Evolutionary conservation across 345 rosid species (phyloP).

Genomic region (Triadica sebifera): DNA sequence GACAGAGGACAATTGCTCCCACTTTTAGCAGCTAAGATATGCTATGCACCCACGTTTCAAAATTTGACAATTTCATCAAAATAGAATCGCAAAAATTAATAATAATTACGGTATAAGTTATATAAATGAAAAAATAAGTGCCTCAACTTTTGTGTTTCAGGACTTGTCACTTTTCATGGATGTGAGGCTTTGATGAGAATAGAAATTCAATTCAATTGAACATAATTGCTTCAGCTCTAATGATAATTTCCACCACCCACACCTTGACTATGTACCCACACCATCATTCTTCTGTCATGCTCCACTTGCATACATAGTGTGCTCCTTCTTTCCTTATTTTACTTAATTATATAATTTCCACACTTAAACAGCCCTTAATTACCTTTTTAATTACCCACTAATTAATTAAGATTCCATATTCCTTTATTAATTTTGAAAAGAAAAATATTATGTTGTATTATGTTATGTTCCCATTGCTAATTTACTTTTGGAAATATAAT

Average conservation of each 20-base stretch:
- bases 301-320: conserved; percentile 38
- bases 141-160: too few relatives aligned
- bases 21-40: background rate
- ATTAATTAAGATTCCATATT: too few relatives aligned
- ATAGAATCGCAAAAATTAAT: background rate
- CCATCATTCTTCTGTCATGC: conserved; percentile 32
- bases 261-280: background rate
- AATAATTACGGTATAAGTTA: too few relatives aligned
- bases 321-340: conserved; percentile 22
- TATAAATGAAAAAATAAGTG: too few relatives aligned
- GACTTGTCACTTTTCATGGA: conserved; percentile 10
- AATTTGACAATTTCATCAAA: background rate
- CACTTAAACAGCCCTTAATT: conserved; percentile 8
- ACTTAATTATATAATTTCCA: conserved; percentile 10
- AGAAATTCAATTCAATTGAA: conserved; percentile 13
- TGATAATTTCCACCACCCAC: conserved; percentile 22
- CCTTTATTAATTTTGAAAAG: too few relatives aligned
- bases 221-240: background rate
- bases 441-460: too few relatives aligned
- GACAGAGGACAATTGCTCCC: background rate
- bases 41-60: conserved; percentile 2
- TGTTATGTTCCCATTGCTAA: conserved; percentile 12
- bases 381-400: too few relatives aligned
- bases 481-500: conserved; percentile 19
- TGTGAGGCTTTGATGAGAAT: conserved; percentile 1